Evolutionary conservation across 306 rosid species (phyloP).

Genomic region (Prunus armeniaca): DNA sequence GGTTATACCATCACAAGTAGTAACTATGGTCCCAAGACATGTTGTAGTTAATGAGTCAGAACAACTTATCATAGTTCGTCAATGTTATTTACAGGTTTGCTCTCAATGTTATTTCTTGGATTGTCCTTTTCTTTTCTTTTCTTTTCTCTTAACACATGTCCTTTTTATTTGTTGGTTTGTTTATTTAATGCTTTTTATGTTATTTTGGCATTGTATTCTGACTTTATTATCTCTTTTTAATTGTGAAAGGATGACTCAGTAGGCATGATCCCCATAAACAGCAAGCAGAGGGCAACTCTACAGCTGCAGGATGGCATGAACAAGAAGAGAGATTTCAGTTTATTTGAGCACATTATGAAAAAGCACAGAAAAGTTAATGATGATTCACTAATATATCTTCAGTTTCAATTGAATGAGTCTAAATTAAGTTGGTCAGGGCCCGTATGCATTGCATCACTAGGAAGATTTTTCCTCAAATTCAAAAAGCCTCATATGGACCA

Average conservation of each 20-base stretch:
- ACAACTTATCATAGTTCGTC: slow-evolving; percentile 59
- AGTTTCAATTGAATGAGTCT: slow-evolving; percentile 53
- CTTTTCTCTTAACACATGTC: neutral
- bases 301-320: slow-evolving; percentile 58
- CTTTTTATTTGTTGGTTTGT: slow-evolving; percentile 3
- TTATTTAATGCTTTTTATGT: neutral
- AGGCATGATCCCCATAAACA: slow-evolving; percentile 47
- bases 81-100: slow-evolving; percentile 78
- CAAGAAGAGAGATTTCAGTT: slow-evolving; percentile 55
- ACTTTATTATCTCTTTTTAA: slow-evolving; percentile 2
- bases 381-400: slow-evolving; percentile 57
- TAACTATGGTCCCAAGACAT: slow-evolving; percentile 88
- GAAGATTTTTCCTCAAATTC: slow-evolving; percentile 88
- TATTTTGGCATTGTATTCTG: neutral
- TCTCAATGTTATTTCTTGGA: slow-evolving; percentile 7
- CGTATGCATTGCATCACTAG: slow-evolving; percentile 86
- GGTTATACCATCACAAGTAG: slow-evolving; percentile 70
- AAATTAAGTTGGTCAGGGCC: slow-evolving; percentile 92
- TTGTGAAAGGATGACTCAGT: slow-evolving; percentile 65
- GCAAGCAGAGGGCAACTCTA: slow-evolving; percentile 58
- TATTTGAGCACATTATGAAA: slow-evolving; percentile 70
- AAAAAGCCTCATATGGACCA: slow-evolving; percentile 44
- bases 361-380: slow-evolving; percentile 64
- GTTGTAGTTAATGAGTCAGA: slow-evolving; percentile 75
- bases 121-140: slow-evolving; percentile 11